Conservation (phyloP, 2,329 filamentous ascomycete genomes). For the Xylariaceae sp. region DNA sequence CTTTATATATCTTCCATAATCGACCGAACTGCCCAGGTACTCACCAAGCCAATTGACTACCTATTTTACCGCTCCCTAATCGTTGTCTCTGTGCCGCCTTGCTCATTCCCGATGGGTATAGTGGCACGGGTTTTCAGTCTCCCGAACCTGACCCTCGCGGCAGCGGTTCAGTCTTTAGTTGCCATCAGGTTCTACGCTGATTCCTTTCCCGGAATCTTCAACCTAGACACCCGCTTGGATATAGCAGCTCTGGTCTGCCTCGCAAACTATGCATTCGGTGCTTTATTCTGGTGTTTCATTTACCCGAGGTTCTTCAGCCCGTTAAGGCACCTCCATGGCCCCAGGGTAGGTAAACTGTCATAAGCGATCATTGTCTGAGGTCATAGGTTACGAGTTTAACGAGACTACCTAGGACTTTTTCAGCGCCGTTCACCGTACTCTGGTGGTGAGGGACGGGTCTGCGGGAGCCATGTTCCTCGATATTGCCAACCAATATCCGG, state of each 20-base stretch:
- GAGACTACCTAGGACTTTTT: slow-evolving; percentile 8
- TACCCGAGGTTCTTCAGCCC: slow-evolving; percentile 26
- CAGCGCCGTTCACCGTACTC: slow-evolving; percentile 18
- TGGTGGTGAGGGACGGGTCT: slow-evolving; percentile 15
- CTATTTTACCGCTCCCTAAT: no score
- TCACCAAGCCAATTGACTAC: no score
- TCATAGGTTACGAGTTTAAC: not conserved
- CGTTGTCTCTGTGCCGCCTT: no score
- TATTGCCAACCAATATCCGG: slow-evolving; percentile 21
- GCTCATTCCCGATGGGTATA: slow-evolving; percentile 8
- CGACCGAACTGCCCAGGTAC: no score
- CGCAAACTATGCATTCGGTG: slow-evolving; percentile 21
- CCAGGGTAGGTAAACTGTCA: slow-evolving; percentile 18
- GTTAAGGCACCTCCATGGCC: slow-evolving; percentile 22
- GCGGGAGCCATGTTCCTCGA: slow-evolving; percentile 24
- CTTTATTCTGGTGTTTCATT: slow-evolving; percentile 21
- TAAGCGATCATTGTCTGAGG: no score
- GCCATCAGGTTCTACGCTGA: slow-evolving; percentile 26
- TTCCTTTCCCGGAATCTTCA: slow-evolving; percentile 8
- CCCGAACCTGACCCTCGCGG: slow-evolving; percentile 25
- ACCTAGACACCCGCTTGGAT: slow-evolving; percentile 4
- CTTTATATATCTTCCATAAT: no score
- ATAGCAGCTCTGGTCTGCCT: slow-evolving; percentile 16
- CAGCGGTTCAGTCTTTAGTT: slow-evolving; percentile 28
- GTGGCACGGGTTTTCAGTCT: slow-evolving; percentile 24